Evolutionary conservation across 768 basidiomycete species (phyloP).

Genomic region (Leccinum disarticulatum): DNA sequence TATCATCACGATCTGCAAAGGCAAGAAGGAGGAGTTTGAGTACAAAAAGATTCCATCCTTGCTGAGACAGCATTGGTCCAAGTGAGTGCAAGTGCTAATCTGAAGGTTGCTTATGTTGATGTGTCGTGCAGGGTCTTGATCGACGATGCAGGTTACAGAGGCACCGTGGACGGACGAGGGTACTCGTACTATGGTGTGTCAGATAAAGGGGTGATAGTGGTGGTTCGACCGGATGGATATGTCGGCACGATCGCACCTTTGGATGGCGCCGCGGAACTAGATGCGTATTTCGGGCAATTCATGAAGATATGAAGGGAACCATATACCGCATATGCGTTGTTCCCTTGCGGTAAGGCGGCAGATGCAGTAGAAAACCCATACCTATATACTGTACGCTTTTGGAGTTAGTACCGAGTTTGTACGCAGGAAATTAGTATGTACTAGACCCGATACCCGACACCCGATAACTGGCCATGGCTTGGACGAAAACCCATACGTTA

Average conservation of each 20-base stretch:
- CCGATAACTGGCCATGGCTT: too few relatives aligned
- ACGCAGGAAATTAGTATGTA: too few relatives aligned
- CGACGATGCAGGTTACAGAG: constrained; percentile 52
- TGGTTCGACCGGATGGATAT: constrained; percentile 48
- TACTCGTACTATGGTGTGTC: constrained; percentile 53
- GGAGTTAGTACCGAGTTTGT: too few relatives aligned
- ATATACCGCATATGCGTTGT: background rate
- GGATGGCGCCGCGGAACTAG: constrained; percentile 35
- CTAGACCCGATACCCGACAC: too few relatives aligned
- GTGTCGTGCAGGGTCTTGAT: constrained; percentile 54
- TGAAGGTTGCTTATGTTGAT: background rate
- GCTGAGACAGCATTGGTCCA: constrained; percentile 42
- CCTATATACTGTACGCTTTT: too few relatives aligned
- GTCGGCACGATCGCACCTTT: constrained; percentile 57
- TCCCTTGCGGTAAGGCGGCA: background rate
- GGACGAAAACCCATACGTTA: too few relatives aligned
- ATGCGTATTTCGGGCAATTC: constrained; percentile 51
- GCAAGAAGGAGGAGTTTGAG: constrained; percentile 34
- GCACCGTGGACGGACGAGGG: constrained; percentile 49
- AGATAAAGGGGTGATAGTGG: constrained; percentile 28
- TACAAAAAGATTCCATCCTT: constrained; percentile 33
- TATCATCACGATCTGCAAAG: constrained; percentile 28
- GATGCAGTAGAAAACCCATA: background rate
- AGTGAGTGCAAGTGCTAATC: constrained; percentile 28
- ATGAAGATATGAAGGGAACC: constrained; percentile 15